These are phyloP conservation scores for Colletotrichum gigasporum DNA, from an alignment of 2,329 filamentous ascomycete genomes.

Conservation along the genomic window DNA sequence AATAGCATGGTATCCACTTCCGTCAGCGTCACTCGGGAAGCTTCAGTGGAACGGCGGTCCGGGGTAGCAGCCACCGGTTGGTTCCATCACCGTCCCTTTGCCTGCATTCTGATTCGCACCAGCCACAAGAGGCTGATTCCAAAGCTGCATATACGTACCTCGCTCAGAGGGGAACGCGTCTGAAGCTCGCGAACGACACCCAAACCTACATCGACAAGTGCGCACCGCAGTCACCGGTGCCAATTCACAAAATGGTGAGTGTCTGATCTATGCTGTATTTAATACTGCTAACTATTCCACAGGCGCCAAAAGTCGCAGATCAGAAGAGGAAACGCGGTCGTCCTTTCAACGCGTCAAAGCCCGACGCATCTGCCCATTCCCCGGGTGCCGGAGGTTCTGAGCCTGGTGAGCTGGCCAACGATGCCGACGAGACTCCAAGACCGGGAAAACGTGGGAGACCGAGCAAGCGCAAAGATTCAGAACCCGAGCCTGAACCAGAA, in stretches of 20 bases:
- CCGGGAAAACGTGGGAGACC: conserved; percentile 42
- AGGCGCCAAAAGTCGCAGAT: conserved; percentile 34
- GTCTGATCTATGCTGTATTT: not conserved
- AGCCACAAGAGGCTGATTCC: conserved; percentile 17
- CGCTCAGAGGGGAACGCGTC: conserved; percentile 12
- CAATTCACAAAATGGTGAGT: conserved; percentile 18
- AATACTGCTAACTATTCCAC: not conserved
- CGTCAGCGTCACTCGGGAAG: conserved; percentile 9
- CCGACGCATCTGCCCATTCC: conserved; percentile 38
- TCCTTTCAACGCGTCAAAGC: conserved; percentile 51
- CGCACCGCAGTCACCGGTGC: not conserved
- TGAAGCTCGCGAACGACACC: not conserved
- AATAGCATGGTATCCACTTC: not conserved
- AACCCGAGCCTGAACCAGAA: not conserved
- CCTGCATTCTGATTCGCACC: not conserved
- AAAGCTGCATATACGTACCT: not conserved
- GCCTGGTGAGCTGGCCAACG: conserved; percentile 32
- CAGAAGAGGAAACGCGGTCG: conserved; percentile 55
- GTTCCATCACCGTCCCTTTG: not conserved
- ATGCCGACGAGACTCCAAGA: conserved; percentile 27
- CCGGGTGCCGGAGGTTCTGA: conserved; percentile 31
- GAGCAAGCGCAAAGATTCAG: conserved; percentile 1
- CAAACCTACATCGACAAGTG: not conserved
- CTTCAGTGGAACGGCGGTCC: conserved; percentile 18
- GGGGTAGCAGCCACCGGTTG: conserved; percentile 12